These are phyloP conservation scores for Vitellaria paradoxa DNA, from an alignment of 179 eudicot species.

Conservation along the genomic window DNA sequence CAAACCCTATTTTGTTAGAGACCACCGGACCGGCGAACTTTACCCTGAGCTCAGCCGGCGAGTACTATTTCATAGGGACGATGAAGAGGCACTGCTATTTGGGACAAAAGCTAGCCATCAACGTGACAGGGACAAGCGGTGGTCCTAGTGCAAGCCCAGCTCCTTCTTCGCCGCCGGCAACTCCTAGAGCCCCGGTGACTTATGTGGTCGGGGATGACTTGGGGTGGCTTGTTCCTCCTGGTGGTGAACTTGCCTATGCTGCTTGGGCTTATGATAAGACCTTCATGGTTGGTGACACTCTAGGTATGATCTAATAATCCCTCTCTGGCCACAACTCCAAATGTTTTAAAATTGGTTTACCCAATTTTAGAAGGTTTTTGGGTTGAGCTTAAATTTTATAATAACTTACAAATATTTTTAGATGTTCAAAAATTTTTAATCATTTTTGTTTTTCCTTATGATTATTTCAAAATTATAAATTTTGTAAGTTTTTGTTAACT, in stretches of 20 bases:
- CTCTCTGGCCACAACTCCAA: neutral
- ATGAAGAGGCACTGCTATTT: constrained; percentile 20
- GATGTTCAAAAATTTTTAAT: too few relatives aligned
- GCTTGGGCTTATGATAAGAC: constrained; percentile 26
- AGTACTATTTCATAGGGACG: constrained; percentile 26
- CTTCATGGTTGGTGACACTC: constrained; percentile 23
- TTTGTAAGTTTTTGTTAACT: too few relatives aligned
- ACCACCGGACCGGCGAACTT: constrained; percentile 15
- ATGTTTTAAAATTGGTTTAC: too few relatives aligned
- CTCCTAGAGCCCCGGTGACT: constrained; percentile 4
- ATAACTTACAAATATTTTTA: too few relatives aligned
- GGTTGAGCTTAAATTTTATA: too few relatives aligned
- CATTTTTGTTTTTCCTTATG: too few relatives aligned
- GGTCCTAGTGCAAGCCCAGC: neutral
- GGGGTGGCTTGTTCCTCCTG: constrained; percentile 33
- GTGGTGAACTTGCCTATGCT: constrained; percentile 24
- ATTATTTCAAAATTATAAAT: too few relatives aligned
- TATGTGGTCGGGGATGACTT: constrained; percentile 24
- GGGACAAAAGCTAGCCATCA: constrained; percentile 27
- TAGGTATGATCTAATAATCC: constrained; percentile 12
- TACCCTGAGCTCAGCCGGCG: constrained; percentile 12
- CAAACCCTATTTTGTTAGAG: constrained; percentile 5
- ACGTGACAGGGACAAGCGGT: constrained; percentile 3
- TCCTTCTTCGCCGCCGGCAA: neutral
- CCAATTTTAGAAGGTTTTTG: too few relatives aligned